Evolutionary conservation across 2,329 filamentous ascomycete species (phyloP).

Genomic region (Cytospora piceae): DNA sequence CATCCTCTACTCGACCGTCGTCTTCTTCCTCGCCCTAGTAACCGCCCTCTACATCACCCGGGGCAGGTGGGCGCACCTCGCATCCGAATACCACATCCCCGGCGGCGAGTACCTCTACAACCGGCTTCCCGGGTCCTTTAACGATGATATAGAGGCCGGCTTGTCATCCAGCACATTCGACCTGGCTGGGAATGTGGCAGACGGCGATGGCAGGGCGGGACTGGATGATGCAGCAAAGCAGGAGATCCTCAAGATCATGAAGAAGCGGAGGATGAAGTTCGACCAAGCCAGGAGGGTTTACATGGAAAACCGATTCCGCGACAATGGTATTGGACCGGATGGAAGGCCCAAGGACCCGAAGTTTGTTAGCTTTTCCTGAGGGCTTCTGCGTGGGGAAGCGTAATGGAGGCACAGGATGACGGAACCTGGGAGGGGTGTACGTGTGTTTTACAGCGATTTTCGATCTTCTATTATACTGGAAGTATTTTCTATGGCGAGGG

Average conservation of each 20-base stretch:
- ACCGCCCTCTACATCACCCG: constrained; percentile 84
- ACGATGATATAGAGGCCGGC: constrained; percentile 84
- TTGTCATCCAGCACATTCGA: constrained; percentile 84
- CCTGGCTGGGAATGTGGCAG: constrained; percentile 76
- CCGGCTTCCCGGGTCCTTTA: constrained; percentile 76
- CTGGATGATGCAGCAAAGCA: constrained; percentile 80
- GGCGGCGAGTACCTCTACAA: constrained; percentile 71
- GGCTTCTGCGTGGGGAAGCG: background rate
- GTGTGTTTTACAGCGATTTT: background rate
- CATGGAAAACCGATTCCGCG: constrained; percentile 83
- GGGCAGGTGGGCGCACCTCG: constrained; percentile 70
- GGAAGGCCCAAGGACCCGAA: constrained; percentile 89
- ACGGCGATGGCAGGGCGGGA: constrained; percentile 77
- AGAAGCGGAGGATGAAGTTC: constrained; percentile 77
- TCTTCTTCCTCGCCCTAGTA: constrained; percentile 71
- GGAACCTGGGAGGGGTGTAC: background rate
- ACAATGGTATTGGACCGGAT: constrained; percentile 86
- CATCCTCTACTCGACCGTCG: constrained; percentile 75
- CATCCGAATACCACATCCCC: constrained; percentile 54
- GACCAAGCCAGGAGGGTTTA: constrained; percentile 88
- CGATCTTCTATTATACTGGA: background rate
- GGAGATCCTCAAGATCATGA: constrained; percentile 90
- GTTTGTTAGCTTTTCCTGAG: constrained; percentile 86
- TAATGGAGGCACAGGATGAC: background rate
- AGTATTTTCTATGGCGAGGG: background rate